Evolutionary conservation across 352 stramenopile species (phyloP).

Genomic region (Stramenopiles sp.): DNA sequence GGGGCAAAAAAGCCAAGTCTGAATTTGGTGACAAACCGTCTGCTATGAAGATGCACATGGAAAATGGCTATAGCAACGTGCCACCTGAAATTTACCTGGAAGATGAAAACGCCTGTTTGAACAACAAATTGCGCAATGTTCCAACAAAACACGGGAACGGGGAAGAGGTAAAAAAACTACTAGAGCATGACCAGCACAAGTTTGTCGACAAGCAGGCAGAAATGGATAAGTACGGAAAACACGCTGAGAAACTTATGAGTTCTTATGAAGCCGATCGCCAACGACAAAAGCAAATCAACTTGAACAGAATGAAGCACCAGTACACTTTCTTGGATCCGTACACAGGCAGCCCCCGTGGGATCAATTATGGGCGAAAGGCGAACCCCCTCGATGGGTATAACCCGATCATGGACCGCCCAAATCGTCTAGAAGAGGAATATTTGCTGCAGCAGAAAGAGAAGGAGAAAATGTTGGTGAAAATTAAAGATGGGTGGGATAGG

Average conservation of each 20-base stretch:
- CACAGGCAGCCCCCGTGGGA: neutral
- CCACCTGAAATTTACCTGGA: neutral
- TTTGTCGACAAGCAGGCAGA: neutral
- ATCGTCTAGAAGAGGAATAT: neutral
- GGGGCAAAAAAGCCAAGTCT: neutral
- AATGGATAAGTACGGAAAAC: neutral
- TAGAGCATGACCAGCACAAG: neutral
- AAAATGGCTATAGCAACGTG: neutral
- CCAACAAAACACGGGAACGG: conserved; percentile 8
- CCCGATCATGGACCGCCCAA: neutral
- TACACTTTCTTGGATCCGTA: neutral
- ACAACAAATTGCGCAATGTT: neutral
- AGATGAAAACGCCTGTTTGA: neutral
- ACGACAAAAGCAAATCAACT: neutral
- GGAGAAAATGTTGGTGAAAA: neutral
- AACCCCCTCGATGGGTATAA: neutral
- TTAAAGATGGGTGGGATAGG: neutral
- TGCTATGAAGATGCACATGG: neutral
- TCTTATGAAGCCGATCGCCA: neutral
- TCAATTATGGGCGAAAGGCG: neutral
- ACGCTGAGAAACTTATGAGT: too few species aligned
- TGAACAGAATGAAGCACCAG: neutral
- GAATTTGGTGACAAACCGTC: neutral
- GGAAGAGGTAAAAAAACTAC: neutral
- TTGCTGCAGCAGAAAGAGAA: neutral